These are phyloP conservation scores for Martensiomyces pterosporus DNA, from an alignment of 192 early-diverging fungal genomes.

Conservation along the genomic window DNA sequence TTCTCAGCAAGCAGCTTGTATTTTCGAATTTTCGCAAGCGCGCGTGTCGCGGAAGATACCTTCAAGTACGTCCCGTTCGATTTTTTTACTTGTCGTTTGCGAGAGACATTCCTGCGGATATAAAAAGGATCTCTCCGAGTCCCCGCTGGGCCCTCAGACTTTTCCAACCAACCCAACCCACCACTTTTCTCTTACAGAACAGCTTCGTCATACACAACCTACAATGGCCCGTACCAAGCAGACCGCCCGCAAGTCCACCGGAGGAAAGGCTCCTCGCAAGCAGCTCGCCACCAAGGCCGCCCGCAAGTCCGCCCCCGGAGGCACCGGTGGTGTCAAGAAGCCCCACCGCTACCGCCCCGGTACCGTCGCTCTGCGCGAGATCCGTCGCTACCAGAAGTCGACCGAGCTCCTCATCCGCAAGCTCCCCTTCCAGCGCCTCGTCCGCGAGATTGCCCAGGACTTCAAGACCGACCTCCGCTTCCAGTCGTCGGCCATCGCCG, in stretches of 20 bases:
- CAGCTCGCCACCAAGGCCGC: conserved; percentile 95
- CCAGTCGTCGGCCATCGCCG: conserved; percentile 88
- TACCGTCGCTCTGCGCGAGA: conserved; percentile 89
- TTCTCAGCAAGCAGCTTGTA: not conserved
- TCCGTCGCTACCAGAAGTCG: conserved; percentile 93
- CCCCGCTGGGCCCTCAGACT: not conserved
- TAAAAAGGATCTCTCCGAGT: conserved; percentile 7
- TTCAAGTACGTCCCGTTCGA: too few relatives aligned
- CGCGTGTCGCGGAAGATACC: too few relatives aligned
- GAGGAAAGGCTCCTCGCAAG: conserved; percentile 98
- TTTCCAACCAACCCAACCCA: not conserved
- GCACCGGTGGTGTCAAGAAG: conserved; percentile 95
- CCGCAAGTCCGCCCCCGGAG: conserved; percentile 86
- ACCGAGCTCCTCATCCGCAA: conserved; percentile 93
- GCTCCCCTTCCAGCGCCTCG: conserved; percentile 92
- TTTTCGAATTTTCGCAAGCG: not conserved
- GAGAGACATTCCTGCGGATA: not conserved
- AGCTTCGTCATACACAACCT: too few relatives aligned
- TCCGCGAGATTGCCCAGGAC: conserved; percentile 99
- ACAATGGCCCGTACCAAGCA: conserved; percentile 83
- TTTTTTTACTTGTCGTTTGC: not conserved
- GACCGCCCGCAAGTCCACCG: conserved; percentile 98
- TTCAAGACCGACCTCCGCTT: conserved; percentile 99
- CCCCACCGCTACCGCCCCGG: conserved; percentile 83
- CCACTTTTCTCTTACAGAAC: not conserved